Evolutionary conservation across 1,284 basidiomycete species (phyloP).

Genomic region (Fomes fomentarius): DNA sequence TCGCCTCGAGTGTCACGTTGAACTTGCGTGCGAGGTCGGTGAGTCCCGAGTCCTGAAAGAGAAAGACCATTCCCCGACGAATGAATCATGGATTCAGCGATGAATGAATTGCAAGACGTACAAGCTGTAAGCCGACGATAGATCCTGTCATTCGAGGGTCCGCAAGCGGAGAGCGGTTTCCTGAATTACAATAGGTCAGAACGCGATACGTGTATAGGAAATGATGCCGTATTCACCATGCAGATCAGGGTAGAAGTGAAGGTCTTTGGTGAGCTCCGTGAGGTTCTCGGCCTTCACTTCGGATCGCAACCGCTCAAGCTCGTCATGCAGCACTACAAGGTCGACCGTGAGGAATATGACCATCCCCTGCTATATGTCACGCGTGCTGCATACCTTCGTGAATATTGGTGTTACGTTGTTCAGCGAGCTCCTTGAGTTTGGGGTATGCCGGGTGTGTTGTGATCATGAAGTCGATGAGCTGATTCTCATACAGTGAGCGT

Average conservation of each 20-base stretch:
- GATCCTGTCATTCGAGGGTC: constrained; percentile 94
- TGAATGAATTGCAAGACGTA: constrained; percentile 32
- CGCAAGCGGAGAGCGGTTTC: constrained; percentile 95
- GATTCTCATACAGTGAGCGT: constrained; percentile 68
- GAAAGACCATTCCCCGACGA: neutral
- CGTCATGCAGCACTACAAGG: constrained; percentile 67
- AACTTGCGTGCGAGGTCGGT: constrained; percentile 90
- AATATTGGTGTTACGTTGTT: constrained; percentile 57
- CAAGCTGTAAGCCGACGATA: constrained; percentile 85
- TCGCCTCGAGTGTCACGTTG: constrained; percentile 90
- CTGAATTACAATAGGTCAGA: constrained; percentile 39
- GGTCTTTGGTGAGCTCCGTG: constrained; percentile 86
- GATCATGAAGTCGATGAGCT: constrained; percentile 95
- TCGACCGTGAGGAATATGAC: neutral
- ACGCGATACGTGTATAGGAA: neutral
- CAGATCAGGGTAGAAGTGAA: constrained; percentile 95
- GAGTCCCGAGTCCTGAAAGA: constrained; percentile 67
- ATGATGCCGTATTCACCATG: constrained; percentile 55
- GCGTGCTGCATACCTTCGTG: constrained; percentile 50
- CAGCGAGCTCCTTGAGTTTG: constrained; percentile 63
- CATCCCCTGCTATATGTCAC: neutral
- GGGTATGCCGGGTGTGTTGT: constrained; percentile 89
- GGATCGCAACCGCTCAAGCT: constrained; percentile 69
- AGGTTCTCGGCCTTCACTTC: constrained; percentile 62
- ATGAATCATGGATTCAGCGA: neutral